These are phyloP conservation scores for Pythium diclinum DNA, from an alignment of 352 stramenopile genomes.

Conservation along the genomic window DNA sequence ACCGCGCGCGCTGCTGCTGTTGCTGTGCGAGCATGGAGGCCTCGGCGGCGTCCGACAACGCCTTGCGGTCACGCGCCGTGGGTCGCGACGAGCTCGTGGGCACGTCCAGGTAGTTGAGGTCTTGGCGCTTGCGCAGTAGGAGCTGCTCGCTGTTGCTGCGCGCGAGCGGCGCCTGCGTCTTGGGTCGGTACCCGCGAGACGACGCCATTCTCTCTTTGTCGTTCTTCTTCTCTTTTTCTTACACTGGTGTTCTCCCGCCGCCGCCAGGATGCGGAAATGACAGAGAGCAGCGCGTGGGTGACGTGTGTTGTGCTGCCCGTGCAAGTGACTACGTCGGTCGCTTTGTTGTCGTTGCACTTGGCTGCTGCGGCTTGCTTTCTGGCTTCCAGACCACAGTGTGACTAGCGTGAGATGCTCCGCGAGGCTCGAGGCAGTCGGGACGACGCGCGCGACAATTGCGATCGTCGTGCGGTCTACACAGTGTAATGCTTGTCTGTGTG, in stretches of 20 bases:
- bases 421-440: background rate
- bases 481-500: too few species aligned
- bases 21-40: constrained; percentile 13
- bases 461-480: background rate
- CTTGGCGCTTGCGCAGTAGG: constrained; percentile 22
- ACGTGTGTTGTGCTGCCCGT: background rate
- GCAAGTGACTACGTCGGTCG: background rate
- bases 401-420: too few species aligned
- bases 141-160: constrained; percentile 27
- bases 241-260: background rate
- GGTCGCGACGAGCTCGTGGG: background rate
- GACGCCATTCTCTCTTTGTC: constrained; percentile 5
- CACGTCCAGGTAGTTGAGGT: constrained; percentile 21
- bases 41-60: constrained; percentile 19
- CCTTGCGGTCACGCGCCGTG: constrained; percentile 20
- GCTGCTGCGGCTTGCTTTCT: too few species aligned
- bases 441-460: background rate
- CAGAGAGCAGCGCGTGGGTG: background rate
- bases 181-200: background rate
- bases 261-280: background rate
- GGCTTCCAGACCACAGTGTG: background rate
- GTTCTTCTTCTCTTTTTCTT: background rate
- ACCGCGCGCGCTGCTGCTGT: constrained; percentile 10
- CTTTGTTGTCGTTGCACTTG: too few species aligned
- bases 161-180: constrained; percentile 4